A percentile compares a stretch with the other conserved stretches of the same genome.
Evolutionary conservation across 805 yeast species (phyloP).

Genomic region (Lipomyces yamadae): DNA sequence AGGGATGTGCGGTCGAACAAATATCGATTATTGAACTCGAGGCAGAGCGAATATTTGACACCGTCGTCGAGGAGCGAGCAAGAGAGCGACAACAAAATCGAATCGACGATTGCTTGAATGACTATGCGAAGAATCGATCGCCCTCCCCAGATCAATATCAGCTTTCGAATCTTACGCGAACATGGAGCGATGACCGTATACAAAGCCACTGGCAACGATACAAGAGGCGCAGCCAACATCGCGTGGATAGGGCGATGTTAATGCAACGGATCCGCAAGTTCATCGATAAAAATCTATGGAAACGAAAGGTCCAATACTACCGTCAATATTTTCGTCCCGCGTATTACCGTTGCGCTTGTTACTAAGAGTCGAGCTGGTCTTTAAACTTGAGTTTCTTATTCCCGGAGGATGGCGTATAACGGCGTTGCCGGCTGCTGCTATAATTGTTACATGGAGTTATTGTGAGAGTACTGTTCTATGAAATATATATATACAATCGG

Average conservation of each 20-base stretch:
- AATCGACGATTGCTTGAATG: constrained; percentile 1
- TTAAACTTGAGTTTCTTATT: neutral
- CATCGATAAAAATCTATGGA: neutral
- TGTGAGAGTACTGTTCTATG: too few species aligned
- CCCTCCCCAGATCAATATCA: constrained; percentile 19
- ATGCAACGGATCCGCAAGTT: neutral
- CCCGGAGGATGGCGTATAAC: neutral
- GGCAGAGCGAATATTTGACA: neutral
- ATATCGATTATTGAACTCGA: neutral
- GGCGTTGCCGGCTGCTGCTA: neutral
- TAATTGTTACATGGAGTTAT: neutral
- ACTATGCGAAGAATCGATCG: constrained; percentile 6
- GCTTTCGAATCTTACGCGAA: constrained; percentile 7
- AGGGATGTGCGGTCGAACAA: neutral
- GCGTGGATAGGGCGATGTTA: neutral
- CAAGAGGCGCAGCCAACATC: neutral
- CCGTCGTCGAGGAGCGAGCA: neutral
- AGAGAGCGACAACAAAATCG: neutral
- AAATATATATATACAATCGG: too few species aligned
- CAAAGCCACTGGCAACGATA: constrained; percentile 14
- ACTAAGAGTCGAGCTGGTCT: neutral
- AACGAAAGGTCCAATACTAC: neutral
- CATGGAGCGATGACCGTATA: constrained; percentile 19
- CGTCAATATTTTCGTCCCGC: neutral
- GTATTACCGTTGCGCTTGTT: neutral